These are phyloP conservation scores for Coleophoma cylindrospora DNA, from an alignment of 2,329 filamentous ascomycete genomes.

Conservation along the genomic window DNA sequence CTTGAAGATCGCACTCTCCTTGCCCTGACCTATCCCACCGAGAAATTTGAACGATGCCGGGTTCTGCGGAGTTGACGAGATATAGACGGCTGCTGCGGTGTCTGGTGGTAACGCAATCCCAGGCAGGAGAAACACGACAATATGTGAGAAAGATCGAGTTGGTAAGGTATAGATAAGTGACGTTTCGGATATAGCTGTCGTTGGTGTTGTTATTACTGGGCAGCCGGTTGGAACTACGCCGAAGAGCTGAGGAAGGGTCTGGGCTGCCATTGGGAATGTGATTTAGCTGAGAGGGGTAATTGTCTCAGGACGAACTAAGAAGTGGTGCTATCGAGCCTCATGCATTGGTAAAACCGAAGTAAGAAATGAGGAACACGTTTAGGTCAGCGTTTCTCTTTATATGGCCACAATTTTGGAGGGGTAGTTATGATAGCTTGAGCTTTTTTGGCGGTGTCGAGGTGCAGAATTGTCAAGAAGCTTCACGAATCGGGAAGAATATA, in stretches of 20 bases:
- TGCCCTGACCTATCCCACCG: conserved; percentile 83
- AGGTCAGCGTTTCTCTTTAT: no score
- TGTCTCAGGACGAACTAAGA: no score
- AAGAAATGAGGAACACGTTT: no score
- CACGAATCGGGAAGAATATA: neutral
- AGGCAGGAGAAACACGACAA: conserved; percentile 86
- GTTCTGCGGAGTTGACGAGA: conserved; percentile 46
- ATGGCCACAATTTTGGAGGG: conserved; percentile 1
- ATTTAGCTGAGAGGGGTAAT: no score
- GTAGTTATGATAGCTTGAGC: conserved; percentile 7
- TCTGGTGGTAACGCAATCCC: conserved; percentile 66
- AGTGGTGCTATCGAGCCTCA: no score
- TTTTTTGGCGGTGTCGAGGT: neutral
- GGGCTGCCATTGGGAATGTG: no score
- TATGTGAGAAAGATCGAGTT: conserved; percentile 62
- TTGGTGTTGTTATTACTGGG: conserved; percentile 49
- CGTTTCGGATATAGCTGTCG: conserved; percentile 45
- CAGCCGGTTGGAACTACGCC: conserved; percentile 50
- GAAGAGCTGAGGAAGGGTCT: conserved; percentile 11
- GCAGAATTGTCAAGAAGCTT: neutral
- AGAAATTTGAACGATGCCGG: conserved; percentile 67
- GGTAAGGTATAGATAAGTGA: conserved; percentile 52
- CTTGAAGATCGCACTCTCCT: conserved; percentile 89
- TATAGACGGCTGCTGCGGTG: conserved; percentile 85
- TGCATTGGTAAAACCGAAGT: no score